Evolutionary conservation across 495 filamentous ascomycete species (phyloP).

Genomic region (Penicillium pancosmium): DNA sequence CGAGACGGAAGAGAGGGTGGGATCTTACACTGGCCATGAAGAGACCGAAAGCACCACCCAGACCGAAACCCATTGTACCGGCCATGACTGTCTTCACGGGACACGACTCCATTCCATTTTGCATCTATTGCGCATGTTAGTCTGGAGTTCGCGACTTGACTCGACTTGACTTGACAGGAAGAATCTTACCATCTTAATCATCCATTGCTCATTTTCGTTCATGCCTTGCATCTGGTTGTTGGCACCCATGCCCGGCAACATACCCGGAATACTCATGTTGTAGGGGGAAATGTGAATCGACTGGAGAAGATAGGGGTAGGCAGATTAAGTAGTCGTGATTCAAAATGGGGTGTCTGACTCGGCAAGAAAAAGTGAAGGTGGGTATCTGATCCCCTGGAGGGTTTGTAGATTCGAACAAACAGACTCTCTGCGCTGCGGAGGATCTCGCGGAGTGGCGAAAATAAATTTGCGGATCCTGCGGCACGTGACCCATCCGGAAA

Average conservation of each 20-base stretch:
- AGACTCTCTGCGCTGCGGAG: constrained; percentile 24
- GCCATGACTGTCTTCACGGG: constrained; percentile 79
- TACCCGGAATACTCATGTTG: constrained; percentile 52
- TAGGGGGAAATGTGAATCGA: neutral
- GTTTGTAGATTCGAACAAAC: constrained; percentile 11
- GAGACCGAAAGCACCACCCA: constrained; percentile 89
- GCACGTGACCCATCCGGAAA: constrained; percentile 24
- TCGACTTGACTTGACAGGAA: neutral
- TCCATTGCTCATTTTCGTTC: constrained; percentile 55
- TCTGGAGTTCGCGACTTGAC: constrained; percentile 35
- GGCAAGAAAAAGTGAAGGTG: neutral
- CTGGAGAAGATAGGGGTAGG: neutral
- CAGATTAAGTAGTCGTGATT: neutral
- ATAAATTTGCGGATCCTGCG: constrained; percentile 41
- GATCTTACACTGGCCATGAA: constrained; percentile 88
- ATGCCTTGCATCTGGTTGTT: constrained; percentile 41
- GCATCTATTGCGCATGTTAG: constrained; percentile 57
- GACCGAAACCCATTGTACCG: constrained; percentile 84
- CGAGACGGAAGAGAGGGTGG: neutral
- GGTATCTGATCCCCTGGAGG: constrained; percentile 11
- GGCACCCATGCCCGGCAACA: constrained; percentile 35
- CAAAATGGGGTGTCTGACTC: neutral
- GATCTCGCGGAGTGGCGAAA: constrained; percentile 38
- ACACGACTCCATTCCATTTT: constrained; percentile 85
- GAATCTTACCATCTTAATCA: constrained; percentile 55